Conservation (phyloP, 192 early-diverging fungal genomes). For the Dissophora ornata region DNA sequence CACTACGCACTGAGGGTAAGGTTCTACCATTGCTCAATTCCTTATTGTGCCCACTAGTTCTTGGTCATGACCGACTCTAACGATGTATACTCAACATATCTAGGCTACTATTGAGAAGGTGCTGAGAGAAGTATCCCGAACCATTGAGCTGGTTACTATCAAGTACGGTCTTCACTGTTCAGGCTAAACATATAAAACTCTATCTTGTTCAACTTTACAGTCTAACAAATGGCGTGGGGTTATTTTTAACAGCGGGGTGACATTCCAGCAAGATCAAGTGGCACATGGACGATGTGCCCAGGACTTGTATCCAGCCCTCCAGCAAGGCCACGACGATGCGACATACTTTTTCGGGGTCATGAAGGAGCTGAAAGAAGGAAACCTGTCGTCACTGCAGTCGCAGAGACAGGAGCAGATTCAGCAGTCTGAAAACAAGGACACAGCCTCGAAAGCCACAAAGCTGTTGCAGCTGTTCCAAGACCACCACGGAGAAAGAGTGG, state of each 20-base stretch:
- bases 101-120: conserved; percentile 11
- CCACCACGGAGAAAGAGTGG: conserved; percentile 36
- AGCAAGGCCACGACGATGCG: not conserved
- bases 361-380: not conserved
- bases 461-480: conserved; percentile 18
- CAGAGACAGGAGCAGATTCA: not conserved
- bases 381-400: not conserved
- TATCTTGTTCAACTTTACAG: not conserved
- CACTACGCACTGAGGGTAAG: conserved; percentile 9
- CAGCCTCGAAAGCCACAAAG: conserved; percentile 1
- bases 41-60: too few species aligned
- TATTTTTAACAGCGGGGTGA: not conserved
- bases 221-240: not conserved
- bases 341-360: conserved; percentile 2
- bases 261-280: not conserved
- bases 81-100: not conserved
- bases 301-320: not conserved
- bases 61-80: too few species aligned
- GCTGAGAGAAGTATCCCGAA: not conserved
- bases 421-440: not conserved
- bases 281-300: not conserved
- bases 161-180: too few species aligned
- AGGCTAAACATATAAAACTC: not conserved
- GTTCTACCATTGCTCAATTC: not conserved
- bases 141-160: not conserved